phyloP scores from a whole-genome alignment of 306 rosid genomes.

The Vigna radiata region DNA sequence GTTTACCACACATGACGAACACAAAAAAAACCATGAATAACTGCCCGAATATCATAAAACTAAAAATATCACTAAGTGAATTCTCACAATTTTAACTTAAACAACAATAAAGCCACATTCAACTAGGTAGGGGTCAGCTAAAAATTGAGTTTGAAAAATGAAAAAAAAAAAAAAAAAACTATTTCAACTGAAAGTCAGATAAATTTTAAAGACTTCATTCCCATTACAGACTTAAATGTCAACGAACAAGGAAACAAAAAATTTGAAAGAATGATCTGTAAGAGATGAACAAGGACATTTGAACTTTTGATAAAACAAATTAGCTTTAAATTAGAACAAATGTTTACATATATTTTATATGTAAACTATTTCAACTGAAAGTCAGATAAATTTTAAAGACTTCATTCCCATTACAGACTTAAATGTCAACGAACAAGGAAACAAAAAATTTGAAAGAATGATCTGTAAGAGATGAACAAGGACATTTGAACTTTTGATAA shows the following conservation, averaged over 20 bases:
- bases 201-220: slow-evolving; percentile 1
- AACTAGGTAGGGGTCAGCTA: neutral
- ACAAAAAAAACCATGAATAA: neutral
- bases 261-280: slow-evolving; percentile 8
- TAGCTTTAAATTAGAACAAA: neutral
- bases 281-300: slow-evolving; percentile 1
- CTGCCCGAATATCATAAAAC: slow-evolving; percentile 21
- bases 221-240: slow-evolving; percentile 3
- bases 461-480: slow-evolving; percentile 8
- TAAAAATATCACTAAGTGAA: neutral
- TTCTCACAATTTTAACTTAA: neutral
- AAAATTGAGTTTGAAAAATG: neutral
- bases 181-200: slow-evolving; percentile 5
- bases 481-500: neutral
- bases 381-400: slow-evolving; percentile 8
- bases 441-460: slow-evolving; percentile 9
- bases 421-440: neutral
- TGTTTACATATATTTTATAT: slow-evolving; percentile 16
- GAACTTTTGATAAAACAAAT: neutral
- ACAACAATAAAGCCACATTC: neutral
- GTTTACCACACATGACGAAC: slow-evolving; percentile 17
- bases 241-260: slow-evolving; percentile 6
- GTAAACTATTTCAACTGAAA: neutral
- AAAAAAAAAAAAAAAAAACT: neutral
- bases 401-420: slow-evolving; percentile 14